A percentile compares a stretch with the other conserved stretches of the same genome.
These are phyloP conservation scores for Chlorociboria aeruginascens DNA, from an alignment of 495 filamentous ascomycete species.

Conservation along the genomic window DNA sequence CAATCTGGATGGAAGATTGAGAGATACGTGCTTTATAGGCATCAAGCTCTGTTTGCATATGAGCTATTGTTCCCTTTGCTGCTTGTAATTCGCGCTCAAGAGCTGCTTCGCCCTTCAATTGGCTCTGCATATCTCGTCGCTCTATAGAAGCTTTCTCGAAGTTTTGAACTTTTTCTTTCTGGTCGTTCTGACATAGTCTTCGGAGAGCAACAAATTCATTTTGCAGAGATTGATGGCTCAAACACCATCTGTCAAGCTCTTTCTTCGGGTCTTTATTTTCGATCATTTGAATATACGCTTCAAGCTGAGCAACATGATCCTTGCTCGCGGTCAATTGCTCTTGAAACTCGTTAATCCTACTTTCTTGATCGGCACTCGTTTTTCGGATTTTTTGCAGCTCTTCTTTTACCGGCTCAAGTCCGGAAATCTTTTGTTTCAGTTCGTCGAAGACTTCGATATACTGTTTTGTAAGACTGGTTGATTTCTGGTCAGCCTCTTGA, in stretches of 20 bases:
- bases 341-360: constrained; percentile 6
- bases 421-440: neutral
- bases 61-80: neutral
- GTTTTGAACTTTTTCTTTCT: neutral
- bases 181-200: neutral
- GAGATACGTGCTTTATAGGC: neutral
- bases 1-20: neutral
- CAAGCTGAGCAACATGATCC: constrained; percentile 18
- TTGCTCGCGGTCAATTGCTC: constrained; percentile 9
- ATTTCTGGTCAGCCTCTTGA: neutral
- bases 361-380: constrained; percentile 10
- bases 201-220: constrained; percentile 1
- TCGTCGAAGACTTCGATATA: no score
- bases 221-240: constrained; percentile 1
- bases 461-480: no score
- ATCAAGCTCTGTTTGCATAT: neutral
- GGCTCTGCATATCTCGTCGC: neutral
- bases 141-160: neutral
- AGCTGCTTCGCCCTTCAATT: neutral
- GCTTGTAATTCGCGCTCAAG: neutral
- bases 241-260: constrained; percentile 5
- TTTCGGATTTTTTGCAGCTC: constrained; percentile 9
- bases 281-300: constrained; percentile 16
- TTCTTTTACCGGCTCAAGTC: neutral
- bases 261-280: constrained; percentile 3